Percentiles rank a stretch among this genome's conserved stretches.
These are phyloP conservation scores for Cucurbita moschata DNA, from an alignment of 306 rosid genomes.

Conservation along the genomic window DNA sequence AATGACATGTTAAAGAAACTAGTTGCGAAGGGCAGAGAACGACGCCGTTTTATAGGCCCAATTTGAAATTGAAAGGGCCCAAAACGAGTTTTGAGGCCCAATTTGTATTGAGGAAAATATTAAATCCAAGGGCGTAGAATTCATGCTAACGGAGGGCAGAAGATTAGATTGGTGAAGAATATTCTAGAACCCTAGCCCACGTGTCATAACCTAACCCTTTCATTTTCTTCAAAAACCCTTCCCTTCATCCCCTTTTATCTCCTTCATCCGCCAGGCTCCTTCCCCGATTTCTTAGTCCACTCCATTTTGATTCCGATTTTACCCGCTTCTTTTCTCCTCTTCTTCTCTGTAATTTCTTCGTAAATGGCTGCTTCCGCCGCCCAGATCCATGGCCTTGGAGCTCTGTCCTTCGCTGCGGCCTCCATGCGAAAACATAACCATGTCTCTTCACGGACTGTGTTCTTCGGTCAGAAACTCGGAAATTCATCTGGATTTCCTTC, in stretches of 20 bases:
- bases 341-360: not conserved
- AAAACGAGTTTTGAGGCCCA: not conserved
- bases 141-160: too few species aligned
- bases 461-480: slow-evolving; percentile 37
- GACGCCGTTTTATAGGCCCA: too few species aligned
- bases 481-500: slow-evolving; percentile 9
- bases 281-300: not conserved
- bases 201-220: slow-evolving; percentile 10
- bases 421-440: slow-evolving; percentile 15
- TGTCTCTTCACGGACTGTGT: slow-evolving; percentile 23
- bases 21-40: too few species aligned
- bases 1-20: too few species aligned
- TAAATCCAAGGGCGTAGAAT: not conserved
- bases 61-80: not conserved
- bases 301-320: not conserved
- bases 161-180: not conserved
- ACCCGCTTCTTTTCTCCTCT: not conserved
- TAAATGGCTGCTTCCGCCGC: slow-evolving; percentile 49
- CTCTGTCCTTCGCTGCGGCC: slow-evolving; percentile 22
- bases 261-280: not conserved
- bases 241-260: not conserved
- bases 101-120: not conserved
- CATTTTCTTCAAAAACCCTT: slow-evolving; percentile 8
- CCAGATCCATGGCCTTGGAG: slow-evolving; percentile 61
- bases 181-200: slow-evolving; percentile 14